Evolutionary conservation across 1,139 yeast species (phyloP), one percentile per base, ranked within the genome.

Genomic region (Sugiyamaella paludigena): DNA sequence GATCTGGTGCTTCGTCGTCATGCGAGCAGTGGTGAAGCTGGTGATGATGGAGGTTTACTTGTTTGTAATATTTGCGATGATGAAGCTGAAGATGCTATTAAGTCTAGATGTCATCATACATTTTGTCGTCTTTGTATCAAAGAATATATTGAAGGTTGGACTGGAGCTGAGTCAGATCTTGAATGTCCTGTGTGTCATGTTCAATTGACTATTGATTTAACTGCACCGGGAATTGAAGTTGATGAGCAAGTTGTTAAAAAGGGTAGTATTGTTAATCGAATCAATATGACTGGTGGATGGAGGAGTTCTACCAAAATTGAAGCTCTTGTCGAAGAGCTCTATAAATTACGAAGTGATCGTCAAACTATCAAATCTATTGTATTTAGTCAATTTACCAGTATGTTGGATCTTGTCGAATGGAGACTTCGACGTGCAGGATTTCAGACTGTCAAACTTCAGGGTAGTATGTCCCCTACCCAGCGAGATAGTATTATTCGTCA

Each of bases 131-230:
- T 92, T 75, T 92, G 99, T 66, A 80, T 92, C 50, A 81, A 78
- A 56, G 98, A 94, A 65, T 92, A 92, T 61, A 80, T 85, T 43
- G 96, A 89, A 55, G 83, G 95, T 45, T 91, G 78, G 65, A 75
- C 79, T 55, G 95, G 94, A 4, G 78, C 74, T 7, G 77, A 72
- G 68, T 36, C 36, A 7, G 78, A 79, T 43, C 70, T 91, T 40
- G 81, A 87, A 51, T 92, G 99, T 63, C 99, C 99, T 0, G 96
- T 92, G 7, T 92, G 99, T 63, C 98, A 91, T 62, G 87, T 92
- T 55, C 89, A 92, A 0, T 73, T 92, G 50, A 84, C 95, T 40
- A 92, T 92, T 48, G 98, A 92, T 62, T 72, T 92, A 50, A 82
- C 87, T 45, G 96, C 88, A 47, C 92, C 97, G 0, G 83, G 97